Evolutionary conservation across 2,329 filamentous ascomycete genomes (phyloP).

Genomic region (Neofusicoccum sp.): DNA sequence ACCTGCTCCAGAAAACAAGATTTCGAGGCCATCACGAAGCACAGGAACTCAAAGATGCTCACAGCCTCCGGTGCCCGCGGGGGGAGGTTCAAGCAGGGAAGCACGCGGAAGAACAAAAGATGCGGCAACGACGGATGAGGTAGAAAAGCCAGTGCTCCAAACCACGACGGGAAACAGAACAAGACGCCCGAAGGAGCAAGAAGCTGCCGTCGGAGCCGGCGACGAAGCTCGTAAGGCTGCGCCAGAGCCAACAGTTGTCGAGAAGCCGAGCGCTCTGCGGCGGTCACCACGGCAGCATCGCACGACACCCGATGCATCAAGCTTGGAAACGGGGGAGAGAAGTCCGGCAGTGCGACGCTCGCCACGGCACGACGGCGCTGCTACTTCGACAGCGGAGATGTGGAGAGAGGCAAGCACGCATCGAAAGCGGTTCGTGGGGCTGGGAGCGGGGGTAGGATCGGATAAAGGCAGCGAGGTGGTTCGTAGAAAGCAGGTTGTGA

Average conservation of each 20-base stretch:
- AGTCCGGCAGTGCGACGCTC: neutral
- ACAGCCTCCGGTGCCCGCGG: neutral
- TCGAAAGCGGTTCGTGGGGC: neutral
- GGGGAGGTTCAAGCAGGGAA: neutral
- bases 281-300: conserved; percentile 27
- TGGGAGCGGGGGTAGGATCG: neutral
- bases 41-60: neutral
- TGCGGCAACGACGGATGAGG: too few relatives aligned
- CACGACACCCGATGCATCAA: conserved; percentile 15
- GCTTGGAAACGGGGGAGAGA: conserved; percentile 28
- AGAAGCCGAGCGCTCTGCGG: conserved; percentile 10
- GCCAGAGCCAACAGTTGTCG: neutral
- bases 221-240: neutral
- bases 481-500: conserved; percentile 4
- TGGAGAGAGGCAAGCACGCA: too few relatives aligned
- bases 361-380: neutral
- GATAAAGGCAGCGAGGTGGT: neutral
- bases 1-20: neutral
- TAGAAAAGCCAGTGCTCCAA: neutral
- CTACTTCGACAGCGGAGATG: too few relatives aligned
- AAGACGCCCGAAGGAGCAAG: neutral
- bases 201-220: neutral
- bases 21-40: neutral
- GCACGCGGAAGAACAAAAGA: neutral
- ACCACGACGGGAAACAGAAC: neutral